A percentile compares a stretch with the other conserved stretches of the same genome.
phyloP scores from a whole-genome alignment of 768 basidiomycete species.

The Podaxis mareebaensis region DNA sequence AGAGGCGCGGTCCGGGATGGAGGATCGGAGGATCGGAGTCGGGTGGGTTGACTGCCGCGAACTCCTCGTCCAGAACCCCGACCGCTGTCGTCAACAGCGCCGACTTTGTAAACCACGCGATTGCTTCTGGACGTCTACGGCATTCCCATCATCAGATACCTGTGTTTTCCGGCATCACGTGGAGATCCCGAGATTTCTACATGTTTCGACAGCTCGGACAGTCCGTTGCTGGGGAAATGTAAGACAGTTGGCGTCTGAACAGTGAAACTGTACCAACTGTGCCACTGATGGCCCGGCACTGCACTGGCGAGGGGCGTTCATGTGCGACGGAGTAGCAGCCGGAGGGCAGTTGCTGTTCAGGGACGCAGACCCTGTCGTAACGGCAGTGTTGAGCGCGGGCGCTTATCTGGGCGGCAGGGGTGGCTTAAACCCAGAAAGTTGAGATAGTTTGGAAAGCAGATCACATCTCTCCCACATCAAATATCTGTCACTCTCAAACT shows the following conservation, averaged over 20 bases:
- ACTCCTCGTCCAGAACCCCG: background rate
- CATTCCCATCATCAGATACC: background rate
- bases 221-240: background rate
- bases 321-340: background rate
- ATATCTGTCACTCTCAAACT: conserved; percentile 12
- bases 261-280: background rate
- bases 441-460: background rate
- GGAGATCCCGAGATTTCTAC: background rate
- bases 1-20: background rate
- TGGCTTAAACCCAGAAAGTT: background rate
- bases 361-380: background rate
- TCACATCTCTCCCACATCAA: conserved; percentile 14
- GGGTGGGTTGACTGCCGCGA: background rate
- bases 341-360: background rate
- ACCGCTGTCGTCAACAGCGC: background rate
- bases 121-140: no score
- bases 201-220: background rate
- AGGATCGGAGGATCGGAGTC: background rate
- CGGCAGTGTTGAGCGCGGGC: background rate
- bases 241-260: background rate
- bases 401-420: conserved; percentile 4
- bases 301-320: background rate
- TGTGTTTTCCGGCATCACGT: background rate
- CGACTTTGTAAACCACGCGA: no score
- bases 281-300: background rate